Conservation (phyloP, 2,329 filamentous ascomycete species). For the Mollisia scopiformis region DNA sequence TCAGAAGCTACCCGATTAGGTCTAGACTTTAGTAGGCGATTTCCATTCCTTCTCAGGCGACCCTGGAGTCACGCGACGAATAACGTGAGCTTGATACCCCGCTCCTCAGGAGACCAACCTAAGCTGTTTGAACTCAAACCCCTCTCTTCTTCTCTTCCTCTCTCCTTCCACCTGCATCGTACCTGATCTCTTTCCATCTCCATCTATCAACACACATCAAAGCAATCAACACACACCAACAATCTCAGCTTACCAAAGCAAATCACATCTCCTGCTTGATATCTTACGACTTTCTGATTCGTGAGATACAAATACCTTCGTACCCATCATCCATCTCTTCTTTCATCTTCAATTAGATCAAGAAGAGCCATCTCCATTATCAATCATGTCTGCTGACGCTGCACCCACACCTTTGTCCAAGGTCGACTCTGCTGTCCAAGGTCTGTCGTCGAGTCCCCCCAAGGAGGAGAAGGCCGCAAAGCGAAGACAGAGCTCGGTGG, state of each 20-base stretch:
- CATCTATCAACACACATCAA: slow-evolving; percentile 10
- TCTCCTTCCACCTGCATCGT: slow-evolving; percentile 23
- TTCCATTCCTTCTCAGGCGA: not conserved
- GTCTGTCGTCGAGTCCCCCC: slow-evolving; percentile 68
- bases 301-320: slow-evolving; percentile 1
- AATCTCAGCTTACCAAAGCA: not conserved
- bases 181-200: slow-evolving; percentile 25
- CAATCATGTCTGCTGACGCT: slow-evolving; percentile 56
- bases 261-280: not conserved
- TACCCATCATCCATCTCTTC: not conserved
- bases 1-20: not conserved
- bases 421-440: slow-evolving; percentile 89
- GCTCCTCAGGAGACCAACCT: slow-evolving; percentile 2
- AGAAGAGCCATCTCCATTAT: too few species aligned
- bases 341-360: not conserved
- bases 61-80: slow-evolving; percentile 7
- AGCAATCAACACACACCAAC: slow-evolving; percentile 4
- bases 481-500: slow-evolving; percentile 70
- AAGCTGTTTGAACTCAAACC: slow-evolving; percentile 2
- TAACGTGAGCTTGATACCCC: slow-evolving; percentile 14
- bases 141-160: slow-evolving; percentile 3
- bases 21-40: not conserved
- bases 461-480: slow-evolving; percentile 51
- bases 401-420: slow-evolving; percentile 67
- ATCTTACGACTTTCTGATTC: slow-evolving; percentile 22